Evolutionary conservation across 2,329 filamentous ascomycete species (phyloP).

Genomic region (Calonectria montana): DNA sequence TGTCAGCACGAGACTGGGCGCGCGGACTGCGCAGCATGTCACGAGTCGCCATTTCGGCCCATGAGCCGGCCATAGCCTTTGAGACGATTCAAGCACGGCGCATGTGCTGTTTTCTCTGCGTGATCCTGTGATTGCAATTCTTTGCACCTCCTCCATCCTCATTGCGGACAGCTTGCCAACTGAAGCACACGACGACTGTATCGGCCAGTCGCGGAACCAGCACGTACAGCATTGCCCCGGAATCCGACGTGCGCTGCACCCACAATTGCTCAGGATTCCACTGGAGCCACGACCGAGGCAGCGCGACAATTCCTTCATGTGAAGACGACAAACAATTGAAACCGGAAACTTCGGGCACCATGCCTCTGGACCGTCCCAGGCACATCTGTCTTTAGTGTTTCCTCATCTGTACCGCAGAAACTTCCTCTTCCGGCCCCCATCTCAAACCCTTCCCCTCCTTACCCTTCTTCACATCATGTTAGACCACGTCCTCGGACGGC

Average conservation of each 20-base stretch:
- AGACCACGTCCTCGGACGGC: conserved; percentile 93
- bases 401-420: conserved; percentile 4
- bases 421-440: conserved; percentile 4
- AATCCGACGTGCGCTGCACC: neutral
- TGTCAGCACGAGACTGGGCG: conserved; percentile 30
- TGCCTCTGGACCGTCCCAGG: conserved; percentile 30
- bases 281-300: conserved; percentile 16
- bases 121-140: neutral
- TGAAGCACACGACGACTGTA: neutral
- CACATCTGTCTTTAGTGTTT: conserved; percentile 21
- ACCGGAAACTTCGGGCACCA: conserved; percentile 25
- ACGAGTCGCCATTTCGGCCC: conserved; percentile 39
- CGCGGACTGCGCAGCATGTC: conserved; percentile 27
- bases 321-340: conserved; percentile 31
- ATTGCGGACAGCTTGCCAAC: neutral
- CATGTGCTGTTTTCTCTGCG: neutral
- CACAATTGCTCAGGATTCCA: neutral
- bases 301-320: conserved; percentile 30
- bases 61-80: conserved; percentile 33
- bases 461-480: conserved; percentile 57
- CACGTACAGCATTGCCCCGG: neutral
- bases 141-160: neutral
- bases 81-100: neutral
- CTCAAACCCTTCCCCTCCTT: neutral
- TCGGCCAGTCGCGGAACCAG: neutral